A percentile compares a stretch with the other conserved stretches of the same genome.
Conservation (phyloP, 2,329 filamentous ascomycete species). For the Aspergillus terreus region DNA sequence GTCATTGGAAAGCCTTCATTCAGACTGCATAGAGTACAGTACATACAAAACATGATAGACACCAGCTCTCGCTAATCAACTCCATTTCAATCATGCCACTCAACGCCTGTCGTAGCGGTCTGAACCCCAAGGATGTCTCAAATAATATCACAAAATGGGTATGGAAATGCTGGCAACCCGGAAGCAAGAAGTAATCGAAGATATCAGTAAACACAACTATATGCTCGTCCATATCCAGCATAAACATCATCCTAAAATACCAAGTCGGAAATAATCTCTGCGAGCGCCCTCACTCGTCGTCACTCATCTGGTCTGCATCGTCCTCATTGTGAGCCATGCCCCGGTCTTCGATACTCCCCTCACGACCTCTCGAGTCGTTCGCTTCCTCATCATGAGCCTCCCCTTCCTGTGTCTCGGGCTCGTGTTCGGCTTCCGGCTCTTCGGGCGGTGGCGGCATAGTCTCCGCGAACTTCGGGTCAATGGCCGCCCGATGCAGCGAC, state of each 20-base stretch:
- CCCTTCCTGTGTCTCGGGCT: conserved; percentile 9
- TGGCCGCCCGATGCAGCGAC: conserved; percentile 40
- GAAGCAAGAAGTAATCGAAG: neutral
- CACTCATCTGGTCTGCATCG: conserved; percentile 18
- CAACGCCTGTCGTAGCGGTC: conserved; percentile 14
- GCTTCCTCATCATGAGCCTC: conserved; percentile 11
- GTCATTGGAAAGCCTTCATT: neutral
- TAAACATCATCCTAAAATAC: neutral
- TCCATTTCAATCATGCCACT: conserved; percentile 16
- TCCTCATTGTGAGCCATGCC: conserved; percentile 6
- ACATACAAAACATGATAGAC: neutral
- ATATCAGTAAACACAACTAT: conserved; percentile 2
- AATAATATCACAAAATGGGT: conserved; percentile 4
- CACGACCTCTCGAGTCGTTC: neutral
- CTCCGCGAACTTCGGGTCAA: conserved; percentile 43
- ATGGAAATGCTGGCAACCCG: conserved; percentile 5
- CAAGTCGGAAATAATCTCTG: neutral
- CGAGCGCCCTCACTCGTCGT: conserved; percentile 13
- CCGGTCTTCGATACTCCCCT: conserved; percentile 7
- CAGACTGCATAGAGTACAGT: conserved; percentile 2
- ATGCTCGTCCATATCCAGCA: conserved; percentile 1
- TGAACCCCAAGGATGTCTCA: neutral
- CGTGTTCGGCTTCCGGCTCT: conserved; percentile 8
- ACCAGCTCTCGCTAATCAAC: conserved; percentile 14
- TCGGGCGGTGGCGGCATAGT: conserved; percentile 32